Evolutionary conservation across 352 stramenopile species (phyloP).

Genomic region (Stramenopiles sp.): DNA sequence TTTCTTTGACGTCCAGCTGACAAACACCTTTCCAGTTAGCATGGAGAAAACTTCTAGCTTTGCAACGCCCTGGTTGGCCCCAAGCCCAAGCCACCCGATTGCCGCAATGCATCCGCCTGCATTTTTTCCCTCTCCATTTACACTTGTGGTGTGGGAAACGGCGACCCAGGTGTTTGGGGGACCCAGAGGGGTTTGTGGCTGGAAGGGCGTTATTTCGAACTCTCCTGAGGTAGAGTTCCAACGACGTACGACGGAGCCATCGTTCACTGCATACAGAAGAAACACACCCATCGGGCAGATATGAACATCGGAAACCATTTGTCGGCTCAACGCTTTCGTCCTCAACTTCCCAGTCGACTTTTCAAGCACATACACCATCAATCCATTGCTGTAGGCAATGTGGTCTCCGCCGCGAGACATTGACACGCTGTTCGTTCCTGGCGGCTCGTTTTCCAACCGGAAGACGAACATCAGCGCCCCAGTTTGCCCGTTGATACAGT

Average conservation of each 20-base stretch:
- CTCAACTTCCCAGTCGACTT: not conserved
- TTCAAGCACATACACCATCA: not conserved
- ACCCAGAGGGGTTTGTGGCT: not conserved
- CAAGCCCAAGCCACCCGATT: not conserved
- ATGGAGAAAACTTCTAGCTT: constrained; percentile 2
- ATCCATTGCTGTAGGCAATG: constrained; percentile 6
- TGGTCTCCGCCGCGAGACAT: not conserved
- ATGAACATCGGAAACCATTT: constrained; percentile 1
- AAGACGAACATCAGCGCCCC: not conserved
- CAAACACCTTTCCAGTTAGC: not conserved
- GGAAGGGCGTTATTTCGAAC: not conserved
- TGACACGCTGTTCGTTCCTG: not conserved
- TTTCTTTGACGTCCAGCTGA: not conserved
- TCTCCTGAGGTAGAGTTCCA: not conserved
- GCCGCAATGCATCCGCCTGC: not conserved
- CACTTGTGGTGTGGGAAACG: not conserved
- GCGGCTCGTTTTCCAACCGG: not conserved
- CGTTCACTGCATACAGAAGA: not conserved
- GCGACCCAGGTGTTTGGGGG: not conserved
- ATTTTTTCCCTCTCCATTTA: constrained; percentile 5
- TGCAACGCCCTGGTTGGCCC: not conserved
- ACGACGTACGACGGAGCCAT: not conserved
- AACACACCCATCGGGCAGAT: not conserved
- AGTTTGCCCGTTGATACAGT: not conserved
- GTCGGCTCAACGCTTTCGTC: not conserved